Percentiles rank a stretch among this genome's conserved stretches.
These are phyloP conservation scores for Eucalyptus urophylla DNA, from an alignment of 345 rosid species.

Conservation along the genomic window DNA sequence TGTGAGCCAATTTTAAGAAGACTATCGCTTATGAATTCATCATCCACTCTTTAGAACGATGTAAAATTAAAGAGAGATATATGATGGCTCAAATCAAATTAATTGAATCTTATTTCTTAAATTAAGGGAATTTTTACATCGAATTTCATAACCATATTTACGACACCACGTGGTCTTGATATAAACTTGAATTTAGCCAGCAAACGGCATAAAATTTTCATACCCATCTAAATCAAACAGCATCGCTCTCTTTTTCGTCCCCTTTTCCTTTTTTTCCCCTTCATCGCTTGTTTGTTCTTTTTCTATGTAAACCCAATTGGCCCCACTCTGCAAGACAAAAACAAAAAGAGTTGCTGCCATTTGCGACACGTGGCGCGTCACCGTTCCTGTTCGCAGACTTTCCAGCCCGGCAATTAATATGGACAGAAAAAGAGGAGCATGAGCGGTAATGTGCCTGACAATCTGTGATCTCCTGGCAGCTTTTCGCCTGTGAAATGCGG, in stretches of 20 bases:
- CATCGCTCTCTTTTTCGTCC: neutral
- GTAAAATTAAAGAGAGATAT: neutral
- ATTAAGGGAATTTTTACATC: neutral
- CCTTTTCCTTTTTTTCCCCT: neutral
- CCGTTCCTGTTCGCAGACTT: neutral
- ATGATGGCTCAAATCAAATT: neutral
- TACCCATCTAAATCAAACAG: neutral
- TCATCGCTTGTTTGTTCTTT: neutral
- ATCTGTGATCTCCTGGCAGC: neutral
- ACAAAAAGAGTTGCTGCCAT: neutral
- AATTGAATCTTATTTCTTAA: neutral
- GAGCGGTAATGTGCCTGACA: neutral
- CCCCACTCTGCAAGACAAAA: neutral
- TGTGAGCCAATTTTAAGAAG: neutral
- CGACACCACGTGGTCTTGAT: neutral
- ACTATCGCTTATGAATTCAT: neutral
- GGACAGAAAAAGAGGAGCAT: neutral
- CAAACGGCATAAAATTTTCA: neutral
- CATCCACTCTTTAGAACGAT: neutral
- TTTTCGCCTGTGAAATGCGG: neutral
- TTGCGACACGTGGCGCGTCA: neutral
- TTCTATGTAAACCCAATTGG: neutral
- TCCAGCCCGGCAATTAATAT: neutral
- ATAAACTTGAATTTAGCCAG: neutral
- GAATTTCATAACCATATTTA: neutral